Conservation (phyloP, 1,284 basidiomycete genomes). For the Earliella scabrosa region DNA sequence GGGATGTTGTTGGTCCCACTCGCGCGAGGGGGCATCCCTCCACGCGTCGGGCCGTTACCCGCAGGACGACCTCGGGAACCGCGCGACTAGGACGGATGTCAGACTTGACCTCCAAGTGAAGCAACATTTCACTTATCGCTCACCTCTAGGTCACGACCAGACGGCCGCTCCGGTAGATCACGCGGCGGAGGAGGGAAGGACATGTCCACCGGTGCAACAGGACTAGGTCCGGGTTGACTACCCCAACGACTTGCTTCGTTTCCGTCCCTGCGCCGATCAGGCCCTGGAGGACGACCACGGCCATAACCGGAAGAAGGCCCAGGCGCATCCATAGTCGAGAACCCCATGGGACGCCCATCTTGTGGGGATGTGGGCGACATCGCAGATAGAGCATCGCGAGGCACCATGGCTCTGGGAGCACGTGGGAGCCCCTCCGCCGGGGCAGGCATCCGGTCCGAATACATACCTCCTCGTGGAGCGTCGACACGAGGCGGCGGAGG, state of each 20-base stretch:
- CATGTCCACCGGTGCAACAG: not conserved
- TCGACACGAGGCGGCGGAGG: slow-evolving; percentile 2
- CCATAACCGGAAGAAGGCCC: not conserved
- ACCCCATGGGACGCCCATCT: slow-evolving; percentile 1
- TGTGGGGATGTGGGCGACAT: slow-evolving; percentile 5
- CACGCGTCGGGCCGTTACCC: not conserved
- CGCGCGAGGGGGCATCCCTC: slow-evolving; percentile 5
- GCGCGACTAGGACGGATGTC: not conserved
- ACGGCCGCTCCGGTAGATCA: slow-evolving; percentile 10
- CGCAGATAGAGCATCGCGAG: slow-evolving; percentile 8
- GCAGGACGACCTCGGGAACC: not conserved
- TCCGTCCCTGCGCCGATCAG: slow-evolving; percentile 13
- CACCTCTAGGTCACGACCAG: slow-evolving; percentile 8
- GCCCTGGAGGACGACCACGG: not conserved
- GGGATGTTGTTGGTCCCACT: slow-evolving; percentile 13
- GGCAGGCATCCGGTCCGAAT: slow-evolving; percentile 28
- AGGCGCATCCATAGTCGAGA: not conserved
- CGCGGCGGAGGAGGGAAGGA: slow-evolving; percentile 5
- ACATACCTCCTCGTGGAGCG: slow-evolving; percentile 24
- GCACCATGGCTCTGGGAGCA: slow-evolving; percentile 45
- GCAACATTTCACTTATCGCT: not conserved
- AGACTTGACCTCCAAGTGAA: not conserved
- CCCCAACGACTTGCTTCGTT: slow-evolving; percentile 1
- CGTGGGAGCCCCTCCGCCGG: slow-evolving; percentile 31
- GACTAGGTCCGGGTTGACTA: slow-evolving; percentile 7